Base-by-base conservation (phyloP, 2,329 filamentous ascomycete species). In the Ceratocystis lukuohia region DNA sequence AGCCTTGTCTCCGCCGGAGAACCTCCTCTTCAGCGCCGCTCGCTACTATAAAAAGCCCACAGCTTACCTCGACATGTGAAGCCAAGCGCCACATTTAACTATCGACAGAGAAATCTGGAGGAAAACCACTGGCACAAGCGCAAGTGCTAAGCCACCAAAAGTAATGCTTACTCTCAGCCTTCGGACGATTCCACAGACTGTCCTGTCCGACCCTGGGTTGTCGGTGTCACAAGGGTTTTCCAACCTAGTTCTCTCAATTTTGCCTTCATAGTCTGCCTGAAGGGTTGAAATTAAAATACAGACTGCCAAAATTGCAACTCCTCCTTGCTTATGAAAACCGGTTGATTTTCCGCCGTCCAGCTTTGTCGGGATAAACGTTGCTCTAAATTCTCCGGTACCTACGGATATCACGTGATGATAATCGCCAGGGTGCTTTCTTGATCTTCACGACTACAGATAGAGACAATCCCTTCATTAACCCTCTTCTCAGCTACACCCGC, bases 381-480 rank as follows among this genome's bases (percentile, higher is more conserved):
- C 10, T 48, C 46, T 22, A n/a, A 48, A n/a, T 48, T 48, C 17
- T 2, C 46, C 3, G 46, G 17, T 22, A n/a, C 6, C 17, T 10
- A 20, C 20, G n/a, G 5, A 15, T 30, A 30, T 59, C 56, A 59
- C 56, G 56, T 59, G 56, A 59, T n/a, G 20, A 25, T 1, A 15
- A 28, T 59, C 25, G 25, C 48, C n/a, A 59, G 15, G 56, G 8
- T 17, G 25, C 25, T 45, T 10, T 25, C 41, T 30, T n/a, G 8
- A 48, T 50, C 33, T 12, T 20, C 41, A 17, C 61, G 33, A 48
- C 44, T 48, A 45, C 61, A 62, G 33, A 44, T 62, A 62, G 61
- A 28, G 41, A 30, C 25, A 45, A 48, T 48, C 3, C 50, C 50
- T 28, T 33, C 20, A 12, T n/a, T 30, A 28, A 17, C 33, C 56